Evolutionary conservation across 108 stramenopile genomes (phyloP).

Genomic region (Skeletonema potamos): DNA sequence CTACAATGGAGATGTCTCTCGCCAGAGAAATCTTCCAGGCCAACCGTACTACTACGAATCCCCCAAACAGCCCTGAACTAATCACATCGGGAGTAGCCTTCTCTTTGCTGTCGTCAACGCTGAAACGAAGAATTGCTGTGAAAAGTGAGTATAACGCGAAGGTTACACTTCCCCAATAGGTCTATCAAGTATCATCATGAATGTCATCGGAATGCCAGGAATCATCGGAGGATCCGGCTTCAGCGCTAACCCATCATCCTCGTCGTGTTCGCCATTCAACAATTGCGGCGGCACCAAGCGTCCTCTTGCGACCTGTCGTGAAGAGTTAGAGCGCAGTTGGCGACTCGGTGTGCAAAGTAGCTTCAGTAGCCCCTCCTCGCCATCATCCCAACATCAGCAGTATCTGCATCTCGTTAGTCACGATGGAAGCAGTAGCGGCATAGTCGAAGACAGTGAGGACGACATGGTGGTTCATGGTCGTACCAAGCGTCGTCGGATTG

Average conservation of each 20-base stretch:
- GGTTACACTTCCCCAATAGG: not conserved
- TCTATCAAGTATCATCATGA: not conserved
- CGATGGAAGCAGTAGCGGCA: not conserved
- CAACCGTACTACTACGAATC: too few relatives aligned
- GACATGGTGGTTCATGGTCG: not conserved
- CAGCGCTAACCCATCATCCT: not conserved
- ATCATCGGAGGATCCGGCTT: not conserved
- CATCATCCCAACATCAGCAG: not conserved
- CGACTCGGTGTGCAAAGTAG: too few relatives aligned
- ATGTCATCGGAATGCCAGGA: not conserved
- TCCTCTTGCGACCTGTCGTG: slow-evolving; percentile 25
- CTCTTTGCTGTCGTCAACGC: too few relatives aligned
- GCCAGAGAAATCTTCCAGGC: too few relatives aligned
- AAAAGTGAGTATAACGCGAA: too few relatives aligned
- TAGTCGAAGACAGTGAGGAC: not conserved
- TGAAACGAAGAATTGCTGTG: too few relatives aligned
- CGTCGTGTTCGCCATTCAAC: not conserved
- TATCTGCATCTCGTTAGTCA: not conserved
- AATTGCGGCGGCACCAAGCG: slow-evolving; percentile 13
- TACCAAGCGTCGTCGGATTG: not conserved
- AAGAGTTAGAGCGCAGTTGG: slow-evolving; percentile 38
- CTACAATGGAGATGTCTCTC: too few relatives aligned
- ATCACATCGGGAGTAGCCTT: too few relatives aligned
- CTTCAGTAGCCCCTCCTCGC: not conserved
- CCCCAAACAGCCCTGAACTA: too few relatives aligned